Base-by-base conservation (phyloP, 2,329 filamentous ascomycete species). In the Penicillium sp. region DNA sequence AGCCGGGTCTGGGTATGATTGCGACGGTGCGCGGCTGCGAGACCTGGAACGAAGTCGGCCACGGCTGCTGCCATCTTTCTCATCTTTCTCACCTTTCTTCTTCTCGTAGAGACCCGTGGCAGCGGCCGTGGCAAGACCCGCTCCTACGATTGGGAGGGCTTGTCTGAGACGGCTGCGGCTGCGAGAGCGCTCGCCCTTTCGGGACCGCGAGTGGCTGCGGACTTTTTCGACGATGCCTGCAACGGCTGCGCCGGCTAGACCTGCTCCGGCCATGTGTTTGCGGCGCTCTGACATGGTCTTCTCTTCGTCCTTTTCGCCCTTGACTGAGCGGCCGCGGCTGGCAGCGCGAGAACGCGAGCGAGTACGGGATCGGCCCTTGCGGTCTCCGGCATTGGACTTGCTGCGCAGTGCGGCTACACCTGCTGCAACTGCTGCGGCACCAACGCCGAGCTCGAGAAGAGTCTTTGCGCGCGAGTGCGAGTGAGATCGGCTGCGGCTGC, bases 61-160 rank as follows among this genome's bases (percentile, higher is more conserved):
- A 59, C 63, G 66, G 69, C 65, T 74, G n/a, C 54, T 55, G 4
- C 77, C 70, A 55, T 78, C 77, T 65, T 80, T 81, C 16, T 75
- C 77, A 53, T 83, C 81, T 63, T 84, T 84, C 67, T 83, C 84
- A 39, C 79, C 81, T 70, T 86, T 85, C 56, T 80, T 82, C 63
- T 81, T 85, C 70, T 87, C 85, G 63, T 86, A 87, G 14, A 87
- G 68, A 22, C 82, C 83, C 54, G 85, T 82, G 31, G 84, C 75
- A 13, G 83, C 85, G 39, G 85, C 85, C 60, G 82, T 84, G 43
- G 83, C 82, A 13, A 86, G 71, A 46, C 85, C 85, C 49, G 84
- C 83, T 39, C 83, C 84, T 61, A 83, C 80, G 50, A 87, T 82
- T 1, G 85, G 85, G 5, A 84, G 75, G 45, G 82, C 84, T 57